phyloP scores from a whole-genome alignment of 1,139 yeast species.

The Debaryomycetaceae sp. region DNA sequence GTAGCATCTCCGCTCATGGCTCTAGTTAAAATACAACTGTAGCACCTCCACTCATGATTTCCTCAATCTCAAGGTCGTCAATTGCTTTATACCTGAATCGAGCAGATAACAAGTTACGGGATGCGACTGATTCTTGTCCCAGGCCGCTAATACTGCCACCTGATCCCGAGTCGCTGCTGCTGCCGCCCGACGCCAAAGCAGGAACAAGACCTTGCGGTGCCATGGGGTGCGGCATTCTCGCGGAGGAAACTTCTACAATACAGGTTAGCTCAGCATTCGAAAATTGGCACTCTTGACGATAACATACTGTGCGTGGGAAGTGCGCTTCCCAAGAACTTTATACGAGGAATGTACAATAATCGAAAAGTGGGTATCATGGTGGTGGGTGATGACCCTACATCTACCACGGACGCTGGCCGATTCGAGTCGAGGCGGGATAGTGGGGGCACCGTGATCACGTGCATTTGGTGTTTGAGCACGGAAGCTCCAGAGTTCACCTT shows the following conservation, averaged over 20 bases:
- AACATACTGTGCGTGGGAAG: slow-evolving; percentile 41
- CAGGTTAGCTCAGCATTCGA: not conserved
- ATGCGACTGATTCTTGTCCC: slow-evolving; percentile 38
- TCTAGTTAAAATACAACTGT: slow-evolving; percentile 24
- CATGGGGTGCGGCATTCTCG: slow-evolving; percentile 29
- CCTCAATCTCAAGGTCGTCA: slow-evolving; percentile 60
- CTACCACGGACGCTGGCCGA: not conserved
- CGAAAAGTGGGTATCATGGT: slow-evolving; percentile 21
- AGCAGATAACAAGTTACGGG: slow-evolving; percentile 56
- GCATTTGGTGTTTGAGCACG: no score
- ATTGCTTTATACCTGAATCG: slow-evolving; percentile 59
- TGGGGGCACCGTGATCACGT: not conserved
- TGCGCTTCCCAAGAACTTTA: slow-evolving; percentile 53
- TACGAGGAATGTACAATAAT: slow-evolving; percentile 25
- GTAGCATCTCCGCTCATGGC: not conserved
- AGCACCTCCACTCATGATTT: slow-evolving; percentile 72
- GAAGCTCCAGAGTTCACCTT: no score
- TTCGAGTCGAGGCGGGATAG: not conserved
- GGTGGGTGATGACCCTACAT: slow-evolving; percentile 1
- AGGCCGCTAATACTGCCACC: slow-evolving; percentile 26
- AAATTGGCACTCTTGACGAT: slow-evolving; percentile 17
- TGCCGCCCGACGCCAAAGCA: slow-evolving; percentile 8
- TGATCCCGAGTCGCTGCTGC: slow-evolving; percentile 6
- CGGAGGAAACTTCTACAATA: slow-evolving; percentile 11
- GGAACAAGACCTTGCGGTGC: slow-evolving; percentile 45